Evolutionary conservation across 129 eudicot genomes (phyloP).

Genomic region (Chrysanthemum lavandulifolium): DNA sequence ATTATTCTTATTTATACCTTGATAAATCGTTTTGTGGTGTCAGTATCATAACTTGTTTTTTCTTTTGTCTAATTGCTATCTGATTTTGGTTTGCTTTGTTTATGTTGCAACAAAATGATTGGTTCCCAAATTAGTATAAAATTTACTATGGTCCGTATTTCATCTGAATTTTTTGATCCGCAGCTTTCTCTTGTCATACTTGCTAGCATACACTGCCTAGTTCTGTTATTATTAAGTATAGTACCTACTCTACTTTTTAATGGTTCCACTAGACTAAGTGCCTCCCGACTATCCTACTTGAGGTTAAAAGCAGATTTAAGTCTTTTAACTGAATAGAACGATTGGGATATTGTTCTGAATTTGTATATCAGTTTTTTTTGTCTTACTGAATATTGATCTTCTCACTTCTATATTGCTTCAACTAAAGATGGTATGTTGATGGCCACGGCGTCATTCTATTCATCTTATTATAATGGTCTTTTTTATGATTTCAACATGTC

Average conservation of each 20-base stretch:
- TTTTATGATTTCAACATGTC: neutral
- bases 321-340: neutral
- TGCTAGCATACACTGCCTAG: neutral
- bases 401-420: neutral
- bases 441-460: neutral
- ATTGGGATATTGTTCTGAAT: neutral
- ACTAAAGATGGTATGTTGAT: neutral
- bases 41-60: neutral
- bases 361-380: neutral
- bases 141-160: neutral
- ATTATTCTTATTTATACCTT: too few relatives aligned
- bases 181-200: neutral
- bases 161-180: neutral
- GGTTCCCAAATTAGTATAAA: neutral
- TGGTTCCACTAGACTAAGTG: slow-evolving; percentile 4
- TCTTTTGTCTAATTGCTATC: neutral
- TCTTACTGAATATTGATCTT: neutral
- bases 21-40: too few relatives aligned
- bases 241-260: neutral
- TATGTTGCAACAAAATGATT: neutral
- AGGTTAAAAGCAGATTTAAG: neutral
- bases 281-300: neutral
- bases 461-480: neutral
- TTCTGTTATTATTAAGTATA: neutral
- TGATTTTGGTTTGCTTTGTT: neutral